Conservation (phyloP, 228 moss, liverwort and hornwort species). For the Sphagnum magellanicum region DNA sequence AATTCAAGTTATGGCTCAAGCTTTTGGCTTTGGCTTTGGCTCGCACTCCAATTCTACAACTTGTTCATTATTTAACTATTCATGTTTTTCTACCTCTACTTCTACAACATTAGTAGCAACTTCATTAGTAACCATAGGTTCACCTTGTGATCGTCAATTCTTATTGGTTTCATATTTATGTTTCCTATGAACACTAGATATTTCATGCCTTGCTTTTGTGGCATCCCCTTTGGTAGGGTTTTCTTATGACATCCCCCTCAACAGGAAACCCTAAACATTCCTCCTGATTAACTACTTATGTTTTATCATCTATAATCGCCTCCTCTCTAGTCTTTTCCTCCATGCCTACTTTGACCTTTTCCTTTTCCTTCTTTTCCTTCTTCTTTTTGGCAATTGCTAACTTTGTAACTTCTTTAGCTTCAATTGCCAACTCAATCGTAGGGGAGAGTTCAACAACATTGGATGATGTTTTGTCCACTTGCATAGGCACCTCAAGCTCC, state of each 20-base stretch:
- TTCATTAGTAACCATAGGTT: conserved; percentile 35
- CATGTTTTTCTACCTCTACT: conserved; percentile 23
- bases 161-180: conserved; percentile 88
- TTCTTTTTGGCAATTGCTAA: conserved; percentile 96
- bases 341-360: conserved; percentile 77
- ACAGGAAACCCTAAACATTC: conserved; percentile 50
- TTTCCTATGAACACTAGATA: conserved; percentile 58
- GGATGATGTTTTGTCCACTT: conserved; percentile 21
- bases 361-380: conserved; percentile 96
- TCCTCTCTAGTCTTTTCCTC: conserved; percentile 60
- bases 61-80: conserved; percentile 23
- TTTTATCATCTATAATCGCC: conserved; percentile 29
- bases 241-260: conserved; percentile 51
- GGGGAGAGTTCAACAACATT: conserved; percentile 16
- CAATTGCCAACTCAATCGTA: conserved; percentile 17
- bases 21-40: conserved; percentile 20
- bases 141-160: conserved; percentile 64
- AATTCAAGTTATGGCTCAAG: too few relatives aligned
- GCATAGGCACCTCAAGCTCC: conserved; percentile 21
- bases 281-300: conserved; percentile 41
- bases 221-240: too few relatives aligned
- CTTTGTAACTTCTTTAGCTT: conserved; percentile 61
- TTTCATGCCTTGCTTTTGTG: too few relatives aligned
- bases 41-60: conserved; percentile 28
- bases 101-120: conserved; percentile 26